Base-by-base conservation (phyloP, 108 stramenopile species). In the Skeletonema costatum region DNA sequence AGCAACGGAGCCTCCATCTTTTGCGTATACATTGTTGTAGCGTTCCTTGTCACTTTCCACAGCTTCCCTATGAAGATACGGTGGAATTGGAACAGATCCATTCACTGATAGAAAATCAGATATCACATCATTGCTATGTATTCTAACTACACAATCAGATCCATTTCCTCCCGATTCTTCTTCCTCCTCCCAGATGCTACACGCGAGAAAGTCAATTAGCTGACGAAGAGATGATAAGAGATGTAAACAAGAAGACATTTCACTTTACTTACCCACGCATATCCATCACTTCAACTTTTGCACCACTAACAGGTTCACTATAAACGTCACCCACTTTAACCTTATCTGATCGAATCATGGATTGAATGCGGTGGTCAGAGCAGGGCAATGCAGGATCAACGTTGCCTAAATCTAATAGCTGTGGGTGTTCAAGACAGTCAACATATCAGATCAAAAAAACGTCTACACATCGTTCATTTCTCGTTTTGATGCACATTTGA, bases 11-110 rank as follows among this genome's bases (percentile, higher is more conserved):
- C 85, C 87, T n/a, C 41, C 75, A 8, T 68, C 80, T 51, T 63
- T 38, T 38, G 85, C 85, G 67, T 77, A 88, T n/a, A 84, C 80
- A 53, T 83, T 88, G 44, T 88, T 85, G 62, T 88, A 88, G 25
- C 65, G 35, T 5, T 66, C 53, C 60, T 70, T 61, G 66, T 88
- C 87, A 25, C 41, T 67, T 13, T 21, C 51, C 11, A 70, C 85
- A 11, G 80, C 62, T 39, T 70, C 75, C 9, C 87, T 63, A 32
- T 81, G 29, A 8, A 88, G 63, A 80, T 88, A 88, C 3, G 87
- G 87, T 5, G 87, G 87, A 50, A 88, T 80, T n/a, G 87, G 87
- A 44, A 81, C 74, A 16, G 73, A 68, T 6, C 87, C 87, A 7
- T 66, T 39, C 4, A 12, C n/a, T 12, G 56, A 62, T 10, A 87